Evolutionary conservation across 1,284 basidiomycete genomes (phyloP), one percentile per base, ranked within the genome.

Genomic region (Inonotus obliquus): DNA sequence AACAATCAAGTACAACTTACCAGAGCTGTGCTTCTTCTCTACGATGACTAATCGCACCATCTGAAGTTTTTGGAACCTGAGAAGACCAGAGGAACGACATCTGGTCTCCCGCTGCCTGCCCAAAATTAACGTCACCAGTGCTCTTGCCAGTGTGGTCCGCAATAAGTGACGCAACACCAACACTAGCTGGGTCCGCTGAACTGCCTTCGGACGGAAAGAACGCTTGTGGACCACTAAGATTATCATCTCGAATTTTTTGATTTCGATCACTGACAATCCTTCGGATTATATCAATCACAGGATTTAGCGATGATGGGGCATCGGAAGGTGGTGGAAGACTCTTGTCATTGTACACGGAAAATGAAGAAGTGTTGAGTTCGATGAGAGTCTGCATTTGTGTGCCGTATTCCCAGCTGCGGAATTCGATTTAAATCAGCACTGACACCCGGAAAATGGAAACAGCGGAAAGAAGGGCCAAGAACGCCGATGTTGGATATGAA

Each of bases 1-100:
- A 25, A 23, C 10, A 49, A 49, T 23, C 19, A 49, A 13, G 7
- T 1, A 27, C 5, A 47, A 14, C 47, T 23, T 13, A 49, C 89
- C 89, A 91, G 13, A 91, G 77, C 68, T 92, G 88, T 2, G 89
- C 76, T 69, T 87, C 75, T 1, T 79, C 76, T 11, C 76, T 76
- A 1, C 88, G 79, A 72, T 96, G 94, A 1, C 91, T 94, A 37
- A 96, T 86, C 0, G 93, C 93, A 1, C 93, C 93, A 65, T 90
- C 83, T 1, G 68, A 66, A 1, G 89, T 85, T 70, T 79, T 79
- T 3, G 93, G 91, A 1, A 89, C 91, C 0, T 75, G 73, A 37
- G 81, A 72, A 49, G 47, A 49, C 44, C 91, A 75, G 29, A 95
- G 72, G 69, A 82, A 96, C 39, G 87, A 75, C 32, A 96, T 76